Evolutionary conservation across 2,329 filamentous ascomycete species (phyloP).

Genomic region (Epichloe typhina): DNA sequence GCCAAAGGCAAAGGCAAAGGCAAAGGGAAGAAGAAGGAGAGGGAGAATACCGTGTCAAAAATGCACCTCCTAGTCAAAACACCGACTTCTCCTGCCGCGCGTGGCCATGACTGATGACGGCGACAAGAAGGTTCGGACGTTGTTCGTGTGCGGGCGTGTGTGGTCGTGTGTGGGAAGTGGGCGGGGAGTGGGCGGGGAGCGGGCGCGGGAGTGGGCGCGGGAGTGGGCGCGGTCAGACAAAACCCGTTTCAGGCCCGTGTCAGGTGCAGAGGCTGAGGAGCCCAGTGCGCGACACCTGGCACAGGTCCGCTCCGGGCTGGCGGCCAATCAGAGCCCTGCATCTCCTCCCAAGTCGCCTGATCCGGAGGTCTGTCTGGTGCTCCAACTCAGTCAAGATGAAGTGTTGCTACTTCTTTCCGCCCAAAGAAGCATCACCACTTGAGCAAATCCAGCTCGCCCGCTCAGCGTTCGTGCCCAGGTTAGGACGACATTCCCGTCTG

Average conservation of each 20-base stretch:
- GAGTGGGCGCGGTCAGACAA: not conserved
- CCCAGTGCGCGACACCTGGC: constrained; percentile 9
- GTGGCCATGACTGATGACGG: not conserved
- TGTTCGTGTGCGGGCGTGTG: no score
- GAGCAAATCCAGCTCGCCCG: no score
- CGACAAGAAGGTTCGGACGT: no score
- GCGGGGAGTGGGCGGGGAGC: not conserved
- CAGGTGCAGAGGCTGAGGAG: constrained; percentile 1
- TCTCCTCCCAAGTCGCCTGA: constrained; percentile 12
- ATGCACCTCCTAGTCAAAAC: no score
- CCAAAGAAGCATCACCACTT: no score
- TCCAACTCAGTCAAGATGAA: no score
- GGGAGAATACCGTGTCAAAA: constrained; percentile 3
- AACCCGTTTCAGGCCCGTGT: constrained; percentile 16
- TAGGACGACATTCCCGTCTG: no score
- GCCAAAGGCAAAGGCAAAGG: no score
- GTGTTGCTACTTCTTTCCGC: no score
- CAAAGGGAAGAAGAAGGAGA: not conserved
- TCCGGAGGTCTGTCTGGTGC: constrained; percentile 5
- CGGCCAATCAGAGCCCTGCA: constrained; percentile 13
- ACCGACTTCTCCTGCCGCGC: no score
- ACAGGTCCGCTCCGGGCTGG: constrained; percentile 8
- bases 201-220: not conserved
- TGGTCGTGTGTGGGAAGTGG: not conserved
- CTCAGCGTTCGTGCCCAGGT: no score